Conservation (phyloP, 768 basidiomycete species). For the Lactifluus hygrophoroides region DNA sequence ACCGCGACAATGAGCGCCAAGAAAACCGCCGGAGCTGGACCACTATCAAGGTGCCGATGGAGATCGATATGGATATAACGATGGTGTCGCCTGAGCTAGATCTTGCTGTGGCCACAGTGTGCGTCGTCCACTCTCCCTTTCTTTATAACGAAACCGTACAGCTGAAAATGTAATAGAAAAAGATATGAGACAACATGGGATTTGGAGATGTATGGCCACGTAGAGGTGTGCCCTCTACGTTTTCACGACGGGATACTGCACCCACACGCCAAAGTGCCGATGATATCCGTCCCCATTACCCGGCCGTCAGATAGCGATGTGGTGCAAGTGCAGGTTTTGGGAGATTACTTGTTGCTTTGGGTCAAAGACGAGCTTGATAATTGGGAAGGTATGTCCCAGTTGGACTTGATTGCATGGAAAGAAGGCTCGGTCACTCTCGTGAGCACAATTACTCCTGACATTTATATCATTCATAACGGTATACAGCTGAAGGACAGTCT, state of each 20-base stretch:
- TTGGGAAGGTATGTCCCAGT: not conserved
- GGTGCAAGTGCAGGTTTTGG: not conserved
- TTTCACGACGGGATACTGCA: not conserved
- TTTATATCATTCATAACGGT: not conserved
- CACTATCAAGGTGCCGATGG: not conserved
- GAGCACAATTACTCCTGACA: not conserved
- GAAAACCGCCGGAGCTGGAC: not conserved
- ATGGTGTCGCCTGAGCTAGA: not conserved
- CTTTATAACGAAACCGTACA: no score
- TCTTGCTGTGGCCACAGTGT: not conserved
- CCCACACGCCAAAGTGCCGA: not conserved
- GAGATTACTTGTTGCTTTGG: not conserved
- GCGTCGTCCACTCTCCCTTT: not conserved
- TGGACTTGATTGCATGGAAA: conserved; percentile 10
- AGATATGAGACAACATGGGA: no score
- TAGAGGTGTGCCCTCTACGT: not conserved
- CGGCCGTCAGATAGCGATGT: not conserved
- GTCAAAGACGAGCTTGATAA: not conserved
- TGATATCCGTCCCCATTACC: not conserved
- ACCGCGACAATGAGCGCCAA: not conserved
- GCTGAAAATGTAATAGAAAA: no score
- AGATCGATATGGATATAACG: not conserved
- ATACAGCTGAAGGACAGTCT: not conserved
- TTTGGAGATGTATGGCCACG: not conserved
- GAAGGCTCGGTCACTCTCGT: no score